Evolutionary conservation across 2,329 filamentous ascomycete species (phyloP).

Genomic region (Colletotrichum scovillei): DNA sequence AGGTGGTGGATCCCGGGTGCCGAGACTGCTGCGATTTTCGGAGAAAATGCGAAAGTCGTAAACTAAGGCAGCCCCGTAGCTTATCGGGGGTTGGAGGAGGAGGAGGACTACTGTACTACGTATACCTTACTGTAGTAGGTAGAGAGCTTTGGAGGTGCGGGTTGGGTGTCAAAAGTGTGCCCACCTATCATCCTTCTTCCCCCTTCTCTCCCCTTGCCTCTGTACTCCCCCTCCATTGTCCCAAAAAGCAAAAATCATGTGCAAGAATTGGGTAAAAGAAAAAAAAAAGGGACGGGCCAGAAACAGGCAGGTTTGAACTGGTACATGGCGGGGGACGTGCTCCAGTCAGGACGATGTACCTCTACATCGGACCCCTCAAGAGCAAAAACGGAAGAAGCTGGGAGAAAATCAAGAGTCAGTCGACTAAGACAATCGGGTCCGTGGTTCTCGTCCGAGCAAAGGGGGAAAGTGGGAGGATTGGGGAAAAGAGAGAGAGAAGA

Average conservation of each 20-base stretch:
- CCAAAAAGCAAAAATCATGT: conserved; percentile 13
- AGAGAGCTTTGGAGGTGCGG: neutral
- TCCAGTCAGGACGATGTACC: conserved; percentile 8
- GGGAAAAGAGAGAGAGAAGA: neutral
- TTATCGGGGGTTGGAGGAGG: neutral
- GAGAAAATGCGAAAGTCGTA: neutral
- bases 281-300: neutral
- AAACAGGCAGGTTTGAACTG: neutral
- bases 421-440: neutral
- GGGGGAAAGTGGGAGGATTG: no score
- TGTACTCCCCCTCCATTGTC: neutral
- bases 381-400: neutral
- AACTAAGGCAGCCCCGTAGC: conserved; percentile 2
- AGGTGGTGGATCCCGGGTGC: neutral
- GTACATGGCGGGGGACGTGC: conserved; percentile 28
- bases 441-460: conserved; percentile 21
- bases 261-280: neutral
- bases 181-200: neutral
- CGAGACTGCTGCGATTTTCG: neutral
- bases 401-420: neutral
- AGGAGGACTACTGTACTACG: neutral
- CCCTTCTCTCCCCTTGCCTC: neutral
- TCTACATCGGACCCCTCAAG: conserved; percentile 4
- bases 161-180: neutral
- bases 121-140: neutral